Evolutionary conservation across 352 stramenopile genomes (phyloP), one percentile per base, ranked within the genome.

Genomic region (Globisporangium orthogonon): DNA sequence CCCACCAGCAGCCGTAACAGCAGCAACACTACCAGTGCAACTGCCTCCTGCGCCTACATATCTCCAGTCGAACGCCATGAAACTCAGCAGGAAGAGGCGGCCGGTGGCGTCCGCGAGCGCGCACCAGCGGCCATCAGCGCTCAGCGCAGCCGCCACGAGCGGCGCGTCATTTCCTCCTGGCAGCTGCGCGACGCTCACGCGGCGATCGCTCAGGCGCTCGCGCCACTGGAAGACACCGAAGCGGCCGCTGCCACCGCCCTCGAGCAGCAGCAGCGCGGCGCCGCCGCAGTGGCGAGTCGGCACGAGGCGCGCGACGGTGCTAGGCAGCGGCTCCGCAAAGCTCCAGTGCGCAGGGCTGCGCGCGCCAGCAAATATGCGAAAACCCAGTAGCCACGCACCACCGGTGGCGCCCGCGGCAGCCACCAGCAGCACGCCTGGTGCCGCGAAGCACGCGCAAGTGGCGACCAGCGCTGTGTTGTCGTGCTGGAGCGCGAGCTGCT

Each of bases 131-230:
- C 72, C 74, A 40, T 74, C 65, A 3, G 54, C 17, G n/a, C 59
- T 73, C n/a, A 67, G 46, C 0, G 66, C 59, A 18, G 63, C 59
- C 18, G 56, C 50, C 0, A 63, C 30, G 0, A 86, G 48, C 7
- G 29, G 13, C 3, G 43, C 31, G 9, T 56, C 28, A 5, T 13
- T 13, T 4, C 11, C 37, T 7, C 61, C 57, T 5, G 71, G 66
- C 9, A 82, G 28, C 9, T 60, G 51, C 17, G 68, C 66, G n/a
- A 80, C 35, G 33, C 68, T 72, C 2, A 86, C 51, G 29, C 70
- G 65, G 4, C 78, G 66, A 46, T 81, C 69, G 44, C 74, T 84
- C 56, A 87, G 77, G 3, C 76, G 70, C 40, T 89, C 78, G 58
- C 50, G 57, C 78, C 78, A 89, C 29, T 60, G 71, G 33, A 89